Conservation (phyloP, 163 green algal genomes). For the Volvox carteri region DNA sequence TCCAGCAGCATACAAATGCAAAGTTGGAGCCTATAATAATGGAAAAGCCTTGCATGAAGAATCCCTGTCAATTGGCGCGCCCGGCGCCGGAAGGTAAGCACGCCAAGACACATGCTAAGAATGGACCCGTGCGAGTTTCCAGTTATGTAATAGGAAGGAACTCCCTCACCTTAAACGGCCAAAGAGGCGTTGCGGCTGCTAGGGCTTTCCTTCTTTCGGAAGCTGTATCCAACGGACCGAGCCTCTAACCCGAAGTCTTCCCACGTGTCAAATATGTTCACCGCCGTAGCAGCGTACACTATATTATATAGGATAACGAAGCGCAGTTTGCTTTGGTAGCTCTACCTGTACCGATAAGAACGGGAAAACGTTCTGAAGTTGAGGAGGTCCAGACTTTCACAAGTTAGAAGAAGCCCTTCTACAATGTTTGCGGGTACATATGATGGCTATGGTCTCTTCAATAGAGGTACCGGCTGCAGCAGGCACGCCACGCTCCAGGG, state of each 20-base stretch:
- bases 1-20: neutral
- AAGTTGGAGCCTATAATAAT: neutral
- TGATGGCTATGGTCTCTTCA: neutral
- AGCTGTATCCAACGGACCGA: neutral
- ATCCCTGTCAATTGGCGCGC: neutral
- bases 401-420: neutral
- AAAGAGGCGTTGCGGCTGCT: neutral
- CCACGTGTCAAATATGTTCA: no score
- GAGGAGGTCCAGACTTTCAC: neutral
- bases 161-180: neutral
- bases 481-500: neutral
- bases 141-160: neutral
- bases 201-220: constrained; percentile 13
- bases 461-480: neutral
- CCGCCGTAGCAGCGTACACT: neutral
- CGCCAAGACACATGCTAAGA: neutral
- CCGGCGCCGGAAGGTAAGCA: neutral
- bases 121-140: neutral
- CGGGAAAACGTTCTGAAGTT: neutral
- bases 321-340: neutral
- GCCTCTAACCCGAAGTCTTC: no score
- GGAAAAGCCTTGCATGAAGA: neutral
- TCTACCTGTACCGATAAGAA: neutral
- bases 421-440: neutral
- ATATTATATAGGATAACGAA: neutral